Evolutionary conservation across 1,284 basidiomycete genomes (phyloP).

Genomic region (Ustilago cynodontis): DNA sequence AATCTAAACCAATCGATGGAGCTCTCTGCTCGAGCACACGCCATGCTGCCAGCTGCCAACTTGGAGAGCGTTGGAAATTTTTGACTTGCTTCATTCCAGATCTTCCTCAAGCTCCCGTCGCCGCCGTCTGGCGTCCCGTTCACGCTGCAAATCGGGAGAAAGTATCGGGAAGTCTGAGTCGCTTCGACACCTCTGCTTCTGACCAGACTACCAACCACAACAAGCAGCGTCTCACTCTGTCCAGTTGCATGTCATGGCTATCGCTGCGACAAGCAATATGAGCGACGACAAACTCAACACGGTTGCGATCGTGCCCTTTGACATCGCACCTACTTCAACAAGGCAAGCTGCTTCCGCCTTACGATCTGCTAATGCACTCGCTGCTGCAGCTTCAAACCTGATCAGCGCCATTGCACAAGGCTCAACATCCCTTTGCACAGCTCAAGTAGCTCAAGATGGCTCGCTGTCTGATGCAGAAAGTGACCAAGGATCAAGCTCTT

Average conservation of each 20-base stretch:
- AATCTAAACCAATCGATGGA: conserved; percentile 6
- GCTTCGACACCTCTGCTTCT: not conserved
- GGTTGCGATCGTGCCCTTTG: conserved; percentile 39
- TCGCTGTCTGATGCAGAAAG: conserved; percentile 9
- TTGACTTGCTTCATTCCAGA: conserved; percentile 2
- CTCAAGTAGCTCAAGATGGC: not conserved
- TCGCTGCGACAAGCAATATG: not conserved
- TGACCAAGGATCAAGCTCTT: conserved; percentile 40
- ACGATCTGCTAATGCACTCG: conserved; percentile 12
- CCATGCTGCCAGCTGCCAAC: conserved; percentile 1
- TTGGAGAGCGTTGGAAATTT: conserved; percentile 6
- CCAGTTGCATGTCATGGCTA: conserved; percentile 14
- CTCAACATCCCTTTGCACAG: not conserved
- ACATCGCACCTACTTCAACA: not conserved
- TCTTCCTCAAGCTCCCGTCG: conserved; percentile 4
- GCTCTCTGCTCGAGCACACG: conserved; percentile 7
- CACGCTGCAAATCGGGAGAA: conserved; percentile 13
- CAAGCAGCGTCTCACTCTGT: not conserved
- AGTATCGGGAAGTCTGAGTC: conserved; percentile 5
- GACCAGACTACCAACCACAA: not conserved
- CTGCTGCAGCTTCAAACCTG: conserved; percentile 36
- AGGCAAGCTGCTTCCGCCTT: conserved; percentile 2
- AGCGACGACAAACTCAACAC: conserved; percentile 24
- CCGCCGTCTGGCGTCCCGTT: too few species aligned
- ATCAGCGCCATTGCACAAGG: conserved; percentile 48